Base-by-base conservation (phyloP, 257 asterid species). In the Jaltomata sinuosa region DNA sequence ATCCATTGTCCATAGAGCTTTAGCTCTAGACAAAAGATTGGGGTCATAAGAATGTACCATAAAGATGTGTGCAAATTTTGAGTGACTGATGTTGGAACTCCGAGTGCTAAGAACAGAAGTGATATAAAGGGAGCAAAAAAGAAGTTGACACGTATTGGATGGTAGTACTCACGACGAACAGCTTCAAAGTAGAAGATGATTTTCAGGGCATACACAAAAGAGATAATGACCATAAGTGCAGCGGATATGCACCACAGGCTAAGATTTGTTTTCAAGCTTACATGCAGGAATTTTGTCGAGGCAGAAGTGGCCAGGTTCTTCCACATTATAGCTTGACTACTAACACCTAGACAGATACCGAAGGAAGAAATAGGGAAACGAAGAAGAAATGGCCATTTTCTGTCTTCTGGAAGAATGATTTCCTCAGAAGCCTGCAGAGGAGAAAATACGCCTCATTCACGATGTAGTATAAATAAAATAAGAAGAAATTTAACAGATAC, bases 311-410 rank as follows among this genome's bases (percentile, higher is more conserved):
- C 88, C 7, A 96, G 89, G 18, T 91, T 81, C 83, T 94, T 96
- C 97, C 98, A 96, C 98, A 96, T 87, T 21, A 92, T 93, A 85
- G 99, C 95, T 85, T 96, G 99, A 89, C 99, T 94, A 85, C 99
- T 86, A 25, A 93, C 91, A 1, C 99, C 99, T 1, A 96, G 94
- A 42, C 97, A 92, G 83, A 96, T 90, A 55, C 99, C 98, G 47
- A 93, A 96, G 42, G 97, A 89, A 0, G 94, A 87, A 69, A 96
- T 84, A 1, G 98, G 98, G 45, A 88, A 96, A 0, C 99, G 94
- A 3, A 96, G 94, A 52, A 96, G 97, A 86, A 96, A 96, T 0
- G 99, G 99, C 99, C 99, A 96, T 83, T 85, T 81, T 85, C 89
- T 84, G 86, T 96, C 99, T 61, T 91, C 88, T 1, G 98, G 99